Conservation (phyloP, 257 asterid species). For the Fraxinus anomala region DNA sequence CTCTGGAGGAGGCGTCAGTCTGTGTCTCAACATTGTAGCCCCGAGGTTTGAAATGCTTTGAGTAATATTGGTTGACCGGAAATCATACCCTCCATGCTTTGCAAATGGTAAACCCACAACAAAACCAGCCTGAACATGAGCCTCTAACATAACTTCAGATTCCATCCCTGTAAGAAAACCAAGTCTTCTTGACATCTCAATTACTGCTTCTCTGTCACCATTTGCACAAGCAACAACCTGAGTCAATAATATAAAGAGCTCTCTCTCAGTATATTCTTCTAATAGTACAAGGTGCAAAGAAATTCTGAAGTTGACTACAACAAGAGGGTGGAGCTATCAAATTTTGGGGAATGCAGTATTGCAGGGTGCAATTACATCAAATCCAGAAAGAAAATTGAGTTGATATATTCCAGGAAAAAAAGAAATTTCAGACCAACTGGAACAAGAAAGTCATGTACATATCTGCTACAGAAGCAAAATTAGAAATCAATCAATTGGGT, state of each 20-base stretch:
- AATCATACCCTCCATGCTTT: constrained; percentile 77
- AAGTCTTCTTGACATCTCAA: constrained; percentile 87
- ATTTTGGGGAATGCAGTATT: neutral
- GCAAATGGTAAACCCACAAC: constrained; percentile 92
- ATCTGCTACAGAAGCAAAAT: neutral
- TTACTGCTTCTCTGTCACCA: constrained; percentile 65
- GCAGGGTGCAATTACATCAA: constrained; percentile 6
- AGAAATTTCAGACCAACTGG: neutral
- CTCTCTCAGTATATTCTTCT: constrained; percentile 23
- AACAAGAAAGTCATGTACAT: neutral
- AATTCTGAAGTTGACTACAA: neutral
- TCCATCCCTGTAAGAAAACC: constrained; percentile 93
- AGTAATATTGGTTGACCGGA: constrained; percentile 71
- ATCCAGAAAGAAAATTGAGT: neutral
- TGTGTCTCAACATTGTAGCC: constrained; percentile 88
- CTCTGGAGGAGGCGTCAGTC: constrained; percentile 93
- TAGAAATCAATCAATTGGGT: neutral
- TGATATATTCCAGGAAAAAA: neutral
- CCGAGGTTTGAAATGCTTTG: constrained; percentile 83
- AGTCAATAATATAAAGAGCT: constrained; percentile 10
- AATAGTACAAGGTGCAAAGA: neutral
- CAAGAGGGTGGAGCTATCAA: neutral
- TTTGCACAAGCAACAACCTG: constrained; percentile 93
- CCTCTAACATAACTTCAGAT: constrained; percentile 81
- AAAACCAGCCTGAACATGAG: constrained; percentile 94